Conservation (phyloP, 805 yeast genomes). For the Ogataea siamensis region DNA sequence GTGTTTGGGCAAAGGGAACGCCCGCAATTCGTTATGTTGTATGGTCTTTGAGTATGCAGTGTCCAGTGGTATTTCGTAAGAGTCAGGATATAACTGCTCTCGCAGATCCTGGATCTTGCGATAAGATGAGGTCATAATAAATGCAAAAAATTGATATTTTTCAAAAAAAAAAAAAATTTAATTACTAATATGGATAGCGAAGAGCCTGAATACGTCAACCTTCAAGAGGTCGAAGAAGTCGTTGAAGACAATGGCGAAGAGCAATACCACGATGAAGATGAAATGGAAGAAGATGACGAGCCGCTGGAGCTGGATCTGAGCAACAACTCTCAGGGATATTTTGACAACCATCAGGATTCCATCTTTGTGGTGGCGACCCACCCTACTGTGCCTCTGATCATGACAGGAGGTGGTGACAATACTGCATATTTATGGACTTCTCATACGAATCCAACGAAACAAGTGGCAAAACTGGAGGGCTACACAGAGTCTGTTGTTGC, state of each 20-base stretch:
- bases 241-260: conserved; percentile 32
- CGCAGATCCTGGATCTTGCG: conserved; percentile 4
- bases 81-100: neutral
- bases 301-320: conserved; percentile 78
- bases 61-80: conserved; percentile 3
- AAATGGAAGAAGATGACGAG: conserved; percentile 43
- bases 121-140: conserved; percentile 6
- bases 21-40: conserved; percentile 1
- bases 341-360: conserved; percentile 88
- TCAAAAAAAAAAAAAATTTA: conserved; percentile 1
- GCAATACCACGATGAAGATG: conserved; percentile 38
- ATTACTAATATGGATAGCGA: conserved; percentile 15
- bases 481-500: conserved; percentile 87
- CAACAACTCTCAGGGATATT: conserved; percentile 85
- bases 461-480: conserved; percentile 72
- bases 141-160: conserved; percentile 3
- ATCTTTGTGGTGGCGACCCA: conserved; percentile 79
- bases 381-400: conserved; percentile 80
- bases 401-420: conserved; percentile 96
- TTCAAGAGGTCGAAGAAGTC: conserved; percentile 35
- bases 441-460: conserved; percentile 77
- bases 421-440: conserved; percentile 90
- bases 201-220: conserved; percentile 29
- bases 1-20: conserved; percentile 5
- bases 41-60: conserved; percentile 3